Evolutionary conservation across 2,329 filamentous ascomycete genomes (phyloP).

Genomic region (Microsporum ferrugineum): DNA sequence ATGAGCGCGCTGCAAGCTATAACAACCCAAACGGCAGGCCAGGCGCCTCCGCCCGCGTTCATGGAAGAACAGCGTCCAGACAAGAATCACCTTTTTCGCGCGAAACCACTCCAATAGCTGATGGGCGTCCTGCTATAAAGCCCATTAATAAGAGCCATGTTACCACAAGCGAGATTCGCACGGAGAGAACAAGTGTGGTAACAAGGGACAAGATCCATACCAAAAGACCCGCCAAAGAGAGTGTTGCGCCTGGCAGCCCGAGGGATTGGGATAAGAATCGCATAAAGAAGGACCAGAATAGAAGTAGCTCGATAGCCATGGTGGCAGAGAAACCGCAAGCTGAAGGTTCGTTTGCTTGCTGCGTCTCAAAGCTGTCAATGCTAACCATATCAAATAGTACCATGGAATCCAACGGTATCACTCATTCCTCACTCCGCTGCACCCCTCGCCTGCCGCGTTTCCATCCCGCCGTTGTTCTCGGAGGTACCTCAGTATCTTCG

Average conservation of each 20-base stretch:
- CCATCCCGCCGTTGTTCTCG: constrained; percentile 50
- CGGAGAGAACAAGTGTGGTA: constrained; percentile 41
- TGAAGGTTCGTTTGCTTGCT: constrained; percentile 21
- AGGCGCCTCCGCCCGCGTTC: constrained; percentile 33
- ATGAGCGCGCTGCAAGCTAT: constrained; percentile 31
- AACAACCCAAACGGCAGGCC: constrained; percentile 24
- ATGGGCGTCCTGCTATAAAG: constrained; percentile 10
- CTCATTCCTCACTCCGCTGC: constrained; percentile 58
- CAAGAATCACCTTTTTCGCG: constrained; percentile 13
- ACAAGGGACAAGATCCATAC: constrained; percentile 53
- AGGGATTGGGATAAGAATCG: constrained; percentile 27
- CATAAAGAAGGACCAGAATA: constrained; percentile 17
- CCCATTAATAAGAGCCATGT: constrained; percentile 22
- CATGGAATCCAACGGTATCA: constrained; percentile 71
- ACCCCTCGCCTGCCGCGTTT: constrained; percentile 60
- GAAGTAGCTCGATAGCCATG: constrained; percentile 18
- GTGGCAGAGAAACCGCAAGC: constrained; percentile 25
- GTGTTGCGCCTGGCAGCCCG: constrained; percentile 22
- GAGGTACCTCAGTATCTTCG: constrained; percentile 58
- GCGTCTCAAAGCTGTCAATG: background rate
- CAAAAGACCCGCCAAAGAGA: constrained; percentile 45
- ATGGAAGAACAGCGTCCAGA: constrained; percentile 16
- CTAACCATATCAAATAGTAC: constrained; percentile 20
- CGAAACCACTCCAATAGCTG: constrained; percentile 14
- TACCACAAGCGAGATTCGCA: constrained; percentile 29